Evolutionary conservation across 306 rosid species (phyloP).

Genomic region (Geum urbanum): DNA sequence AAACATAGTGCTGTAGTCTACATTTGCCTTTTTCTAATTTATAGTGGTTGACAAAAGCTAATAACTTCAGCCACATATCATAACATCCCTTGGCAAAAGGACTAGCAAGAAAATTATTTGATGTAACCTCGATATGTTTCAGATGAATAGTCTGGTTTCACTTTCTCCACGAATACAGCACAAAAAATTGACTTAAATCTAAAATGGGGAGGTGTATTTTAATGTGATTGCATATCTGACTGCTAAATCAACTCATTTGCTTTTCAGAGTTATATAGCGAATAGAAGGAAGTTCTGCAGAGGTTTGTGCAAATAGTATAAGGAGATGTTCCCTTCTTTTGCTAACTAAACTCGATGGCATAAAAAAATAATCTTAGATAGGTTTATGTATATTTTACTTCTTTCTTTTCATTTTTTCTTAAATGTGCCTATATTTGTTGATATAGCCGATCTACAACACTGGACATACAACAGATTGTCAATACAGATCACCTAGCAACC

Average conservation of each 20-base stretch:
- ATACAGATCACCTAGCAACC: conserved; percentile 34
- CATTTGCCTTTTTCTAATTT: too few relatives aligned
- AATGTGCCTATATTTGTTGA: background rate
- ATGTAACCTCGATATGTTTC: too few relatives aligned
- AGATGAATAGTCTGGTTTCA: too few relatives aligned
- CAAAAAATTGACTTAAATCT: too few relatives aligned
- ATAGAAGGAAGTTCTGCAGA: background rate
- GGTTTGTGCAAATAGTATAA: background rate
- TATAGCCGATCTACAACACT: conserved; percentile 15
- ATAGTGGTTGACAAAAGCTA: too few relatives aligned
- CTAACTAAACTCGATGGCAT: background rate
- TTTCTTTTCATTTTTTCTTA: background rate
- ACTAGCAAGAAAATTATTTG: too few relatives aligned
- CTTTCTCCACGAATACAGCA: too few relatives aligned
- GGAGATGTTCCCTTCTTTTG: background rate
- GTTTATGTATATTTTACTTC: background rate
- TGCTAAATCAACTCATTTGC: background rate
- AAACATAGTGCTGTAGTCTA: too few relatives aligned
- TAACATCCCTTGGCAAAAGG: too few relatives aligned
- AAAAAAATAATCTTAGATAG: background rate
- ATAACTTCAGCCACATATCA: too few relatives aligned
- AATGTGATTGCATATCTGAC: background rate
- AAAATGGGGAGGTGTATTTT: too few relatives aligned
- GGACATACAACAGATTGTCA: conserved; percentile 1
- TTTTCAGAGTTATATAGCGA: background rate